Base-by-base conservation (phyloP, 148 eudicot species). In the Polygonum maritimum region DNA sequence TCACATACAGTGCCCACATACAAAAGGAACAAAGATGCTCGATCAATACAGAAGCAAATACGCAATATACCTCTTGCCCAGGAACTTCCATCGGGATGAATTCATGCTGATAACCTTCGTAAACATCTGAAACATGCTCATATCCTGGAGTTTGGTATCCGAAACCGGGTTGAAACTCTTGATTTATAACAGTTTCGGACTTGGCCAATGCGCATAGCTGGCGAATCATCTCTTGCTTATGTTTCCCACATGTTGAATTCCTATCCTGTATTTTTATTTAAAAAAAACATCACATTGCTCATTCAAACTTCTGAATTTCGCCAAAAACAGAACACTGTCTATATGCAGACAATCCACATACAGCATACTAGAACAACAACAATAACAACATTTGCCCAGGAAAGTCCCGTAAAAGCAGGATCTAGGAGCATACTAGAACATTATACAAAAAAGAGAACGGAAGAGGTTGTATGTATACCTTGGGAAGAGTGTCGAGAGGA, bases 201-300 rank as follows among this genome's bases (percentile, higher is more conserved):
- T 86, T 89, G 49, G 84, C 84, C 84, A 89, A 79, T 71, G 79
- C 78, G 5, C 88, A 84, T 74, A 89, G 89, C 78, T 89, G 92
- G 71, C 19, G 22, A 63, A 89, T 82, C 63, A 89, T 79, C 44
- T 89, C 89, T 62, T 82, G 84, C 75, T 85, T 89, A 79, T 89
- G 80, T 76, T 82, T 67, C 60, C 92, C 92, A 79, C 87, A 83
- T 48, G 77, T 78, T 35, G 87, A 83, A 83, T 89, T 86, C 14
- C 88, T 87, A 76, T 87, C 87, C 92, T 89, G 78, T 67, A 26
- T 26, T 26, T 0, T 26, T 26, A 26, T 1, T 36, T 0, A 14
- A 15, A 65, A 14, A 35, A 65, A 40, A 65, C n/a, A 2, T n/a
- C 26, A n/a, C 21, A 22, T 22, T 21, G 67, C 26, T 60, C 5